phyloP scores from a whole-genome alignment of 176 grass and related monocot genomes.

The Avena insularis region DNA sequence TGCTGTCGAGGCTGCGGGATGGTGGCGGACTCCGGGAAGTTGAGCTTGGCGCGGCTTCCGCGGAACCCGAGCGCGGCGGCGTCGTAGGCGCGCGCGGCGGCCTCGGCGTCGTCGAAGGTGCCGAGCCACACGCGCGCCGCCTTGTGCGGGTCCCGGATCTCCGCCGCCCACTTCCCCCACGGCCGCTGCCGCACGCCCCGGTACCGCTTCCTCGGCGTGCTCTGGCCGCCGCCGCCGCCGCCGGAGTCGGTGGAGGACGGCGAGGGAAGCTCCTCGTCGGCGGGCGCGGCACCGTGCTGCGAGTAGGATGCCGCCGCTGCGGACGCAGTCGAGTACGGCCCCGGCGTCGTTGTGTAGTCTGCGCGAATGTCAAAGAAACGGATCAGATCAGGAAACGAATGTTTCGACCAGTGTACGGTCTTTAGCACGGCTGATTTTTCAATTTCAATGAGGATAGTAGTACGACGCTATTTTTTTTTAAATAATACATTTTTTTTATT shows the following conservation, averaged over 20 bases:
- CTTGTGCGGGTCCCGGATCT: conserved; percentile 83
- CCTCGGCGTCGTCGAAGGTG: conserved; percentile 84
- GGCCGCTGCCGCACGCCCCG: conserved; percentile 85
- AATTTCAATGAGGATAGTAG: background rate
- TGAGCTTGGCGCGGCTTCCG: conserved; percentile 75
- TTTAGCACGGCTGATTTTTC: background rate
- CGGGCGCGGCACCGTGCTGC: background rate
- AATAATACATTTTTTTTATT: no score
- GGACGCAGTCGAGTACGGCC: background rate
- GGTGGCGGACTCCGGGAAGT: conserved; percentile 63
- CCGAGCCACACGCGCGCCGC: conserved; percentile 94
- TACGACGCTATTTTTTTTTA: no score
- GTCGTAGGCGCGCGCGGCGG: conserved; percentile 83
- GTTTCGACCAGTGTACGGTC: background rate
- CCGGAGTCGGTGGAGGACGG: conserved; percentile 17
- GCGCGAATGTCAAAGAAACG: background rate
- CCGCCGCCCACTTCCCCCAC: conserved; percentile 94
- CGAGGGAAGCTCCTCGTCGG: conserved; percentile 15
- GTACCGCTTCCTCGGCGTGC: conserved; percentile 59
- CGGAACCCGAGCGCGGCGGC: conserved; percentile 75
- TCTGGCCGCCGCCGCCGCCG: background rate
- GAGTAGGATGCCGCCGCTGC: background rate
- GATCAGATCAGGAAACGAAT: conserved; percentile 5
- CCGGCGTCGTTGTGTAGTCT: conserved; percentile 21
- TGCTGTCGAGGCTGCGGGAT: background rate